Conservation (phyloP, 108 stramenopile species). For the Parietichytrium sp. region DNA sequence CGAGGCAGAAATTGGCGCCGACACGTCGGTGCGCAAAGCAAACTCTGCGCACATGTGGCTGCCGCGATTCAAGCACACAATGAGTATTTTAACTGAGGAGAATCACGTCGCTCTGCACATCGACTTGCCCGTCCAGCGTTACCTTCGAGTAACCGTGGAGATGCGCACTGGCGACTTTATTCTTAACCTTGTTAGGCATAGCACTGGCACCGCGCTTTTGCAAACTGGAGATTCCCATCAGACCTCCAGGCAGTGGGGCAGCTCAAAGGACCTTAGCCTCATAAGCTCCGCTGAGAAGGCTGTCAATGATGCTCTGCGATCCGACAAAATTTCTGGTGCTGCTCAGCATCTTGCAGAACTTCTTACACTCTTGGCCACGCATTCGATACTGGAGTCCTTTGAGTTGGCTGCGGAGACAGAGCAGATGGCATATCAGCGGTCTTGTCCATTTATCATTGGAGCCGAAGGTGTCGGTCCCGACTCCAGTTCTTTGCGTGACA, state of each 20-base stretch:
- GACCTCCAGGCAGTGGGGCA: constrained; percentile 5
- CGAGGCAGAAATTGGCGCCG: neutral
- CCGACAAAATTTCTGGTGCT: neutral
- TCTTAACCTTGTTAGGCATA: neutral
- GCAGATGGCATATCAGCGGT: neutral
- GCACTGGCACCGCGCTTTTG: constrained; percentile 1
- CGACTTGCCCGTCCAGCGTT: neutral
- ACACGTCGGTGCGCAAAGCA: neutral
- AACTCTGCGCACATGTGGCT: neutral
- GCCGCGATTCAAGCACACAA: neutral
- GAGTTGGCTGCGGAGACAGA: neutral
- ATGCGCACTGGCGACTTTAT: constrained; percentile 12
- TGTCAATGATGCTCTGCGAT: neutral
- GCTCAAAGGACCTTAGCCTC: neutral
- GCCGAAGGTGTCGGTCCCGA: neutral
- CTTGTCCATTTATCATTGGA: neutral
- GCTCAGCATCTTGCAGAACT: neutral
- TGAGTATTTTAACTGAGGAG: neutral
- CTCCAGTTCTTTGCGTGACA: too few relatives aligned
- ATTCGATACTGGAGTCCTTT: constrained; percentile 2
- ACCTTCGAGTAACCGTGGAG: constrained; percentile 13
- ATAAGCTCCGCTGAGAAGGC: neutral
- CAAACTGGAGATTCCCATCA: too few relatives aligned
- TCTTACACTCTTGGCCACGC: neutral
- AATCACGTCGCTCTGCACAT: constrained; percentile 18